Base-by-base conservation (phyloP, 2,329 filamentous ascomycete species). In the Keithomyces neogunnii region DNA sequence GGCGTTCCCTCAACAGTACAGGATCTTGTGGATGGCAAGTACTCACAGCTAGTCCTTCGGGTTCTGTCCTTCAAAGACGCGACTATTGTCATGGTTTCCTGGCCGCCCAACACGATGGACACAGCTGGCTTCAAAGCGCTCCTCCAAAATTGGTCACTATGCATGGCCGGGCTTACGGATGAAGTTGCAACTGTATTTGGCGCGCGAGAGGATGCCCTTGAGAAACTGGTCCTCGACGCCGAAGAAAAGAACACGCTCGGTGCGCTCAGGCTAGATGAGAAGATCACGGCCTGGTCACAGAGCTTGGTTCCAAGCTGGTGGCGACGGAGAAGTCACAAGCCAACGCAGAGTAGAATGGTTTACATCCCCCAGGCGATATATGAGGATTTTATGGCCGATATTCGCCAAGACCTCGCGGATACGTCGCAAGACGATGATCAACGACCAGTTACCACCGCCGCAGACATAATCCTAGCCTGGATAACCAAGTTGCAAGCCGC, bases 401-500 rank as follows among this genome's bases (percentile, higher is more conserved):
- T 51, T 13, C 49, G 49, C 36, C 29, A 40, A 38, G 52, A 54
- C 8, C 35, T 53, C 8, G 35, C 49, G 29, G 31, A 19, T 7
- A 19, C 42, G 29, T 11, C 45, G n/a, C 31, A 38, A 6, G 38
- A 47, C 26, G 52, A 51, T n/a, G 38, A 47, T 40, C 49, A 45
- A 10, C 26, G 49, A 19, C 29, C 52, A 40, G 35, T 44, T 6
- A 35, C 51, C 13, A 54, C 28, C 39, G 52, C 51, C 26, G 49
- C 52, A 32, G 52, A 54, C 28, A 51, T 54, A 5, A 19, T 51
- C 32, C 28, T 54, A 9, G 52, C 52, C 5, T 54, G 52, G 49
- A n/a, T 54, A 7, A 48, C 32, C 44, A 51, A 51, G 29, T 36
- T 54, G 28, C 52, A 54, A 26, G 47, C 19, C 28, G 46, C 44